Percentiles rank a stretch among this genome's conserved stretches.
Evolutionary conservation across 257 asterid species (phyloP).

Genomic region (Ajuga chamaepitys): DNA sequence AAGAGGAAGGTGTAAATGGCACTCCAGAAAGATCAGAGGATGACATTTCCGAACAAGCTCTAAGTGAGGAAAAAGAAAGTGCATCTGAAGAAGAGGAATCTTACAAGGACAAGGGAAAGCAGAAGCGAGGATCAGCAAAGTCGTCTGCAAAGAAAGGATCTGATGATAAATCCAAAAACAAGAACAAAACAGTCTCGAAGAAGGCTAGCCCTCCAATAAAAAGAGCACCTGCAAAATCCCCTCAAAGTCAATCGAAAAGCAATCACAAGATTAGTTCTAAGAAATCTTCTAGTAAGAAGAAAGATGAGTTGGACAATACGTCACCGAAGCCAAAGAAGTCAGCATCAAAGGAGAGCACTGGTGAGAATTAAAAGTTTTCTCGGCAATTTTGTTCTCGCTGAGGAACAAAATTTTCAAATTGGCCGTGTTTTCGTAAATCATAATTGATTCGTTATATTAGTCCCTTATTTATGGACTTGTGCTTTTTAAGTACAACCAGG

Average conservation of each 20-base stretch:
- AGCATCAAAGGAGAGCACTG: slow-evolving; percentile 44
- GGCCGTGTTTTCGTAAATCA: slow-evolving; percentile 1
- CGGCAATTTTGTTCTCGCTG: neutral
- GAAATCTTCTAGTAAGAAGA: slow-evolving; percentile 36
- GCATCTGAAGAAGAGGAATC: slow-evolving; percentile 48
- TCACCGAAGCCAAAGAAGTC: slow-evolving; percentile 17
- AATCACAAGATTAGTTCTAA: slow-evolving; percentile 32
- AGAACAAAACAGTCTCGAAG: slow-evolving; percentile 36
- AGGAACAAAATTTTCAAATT: neutral
- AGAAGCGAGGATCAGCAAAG: slow-evolving; percentile 35
- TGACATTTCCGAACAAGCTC: slow-evolving; percentile 70
- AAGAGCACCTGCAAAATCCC: slow-evolving; percentile 40
- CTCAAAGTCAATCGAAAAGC: slow-evolving; percentile 32
- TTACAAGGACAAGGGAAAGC: slow-evolving; percentile 35
- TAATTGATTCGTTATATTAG: neutral
- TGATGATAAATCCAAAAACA: slow-evolving; percentile 36
- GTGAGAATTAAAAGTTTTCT: slow-evolving; percentile 30
- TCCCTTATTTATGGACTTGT: neutral
- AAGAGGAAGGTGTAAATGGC: slow-evolving; percentile 46
- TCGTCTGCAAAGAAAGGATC: slow-evolving; percentile 47
- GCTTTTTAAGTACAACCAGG: neutral
- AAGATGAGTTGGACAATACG: slow-evolving; percentile 14
- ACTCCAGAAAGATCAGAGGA: slow-evolving; percentile 49
- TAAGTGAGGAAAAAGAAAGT: slow-evolving; percentile 47
- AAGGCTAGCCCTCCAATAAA: slow-evolving; percentile 45